Conservation (phyloP, 1,139 yeast genomes). For the Pneumocystis sp. region DNA sequence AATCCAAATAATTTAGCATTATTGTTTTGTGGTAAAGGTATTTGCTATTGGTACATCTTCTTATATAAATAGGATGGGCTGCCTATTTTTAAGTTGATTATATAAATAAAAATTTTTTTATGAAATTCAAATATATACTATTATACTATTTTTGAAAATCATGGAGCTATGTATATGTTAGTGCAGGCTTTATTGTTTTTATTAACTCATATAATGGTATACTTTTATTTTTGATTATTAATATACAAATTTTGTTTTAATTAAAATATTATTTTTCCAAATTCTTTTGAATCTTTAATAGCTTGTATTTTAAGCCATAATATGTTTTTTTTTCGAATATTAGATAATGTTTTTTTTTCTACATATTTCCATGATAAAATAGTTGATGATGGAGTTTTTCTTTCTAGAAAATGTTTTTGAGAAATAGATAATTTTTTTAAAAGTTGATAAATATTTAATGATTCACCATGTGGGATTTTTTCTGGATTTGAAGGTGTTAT, state of each 20-base stretch:
- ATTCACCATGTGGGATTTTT: conserved; percentile 67
- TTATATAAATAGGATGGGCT: conserved; percentile 1
- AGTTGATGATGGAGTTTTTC: background rate
- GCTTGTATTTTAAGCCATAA: background rate
- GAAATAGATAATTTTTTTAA: conserved; percentile 23
- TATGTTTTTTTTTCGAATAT: background rate
- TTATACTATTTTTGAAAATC: background rate
- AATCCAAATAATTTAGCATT: conserved; percentile 53
- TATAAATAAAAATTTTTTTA: background rate
- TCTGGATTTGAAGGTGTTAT: conserved; percentile 72
- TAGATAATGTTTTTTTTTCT: background rate
- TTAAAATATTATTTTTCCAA: background rate
- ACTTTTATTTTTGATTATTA: background rate
- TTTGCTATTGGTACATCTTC: background rate
- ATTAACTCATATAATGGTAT: background rate
- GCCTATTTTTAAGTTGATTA: background rate
- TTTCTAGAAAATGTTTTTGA: background rate
- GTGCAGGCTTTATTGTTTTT: background rate
- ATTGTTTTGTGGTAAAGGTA: conserved; percentile 72
- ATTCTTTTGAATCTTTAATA: background rate
- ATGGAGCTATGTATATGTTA: background rate
- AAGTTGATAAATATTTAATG: conserved; percentile 44
- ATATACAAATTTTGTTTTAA: background rate
- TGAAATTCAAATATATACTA: background rate
- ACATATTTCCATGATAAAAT: background rate